Percentiles rank a stretch among this genome's conserved stretches.
phyloP scores from a whole-genome alignment of 176 grass and related monocot species.

The bread wheat (Triticum aestivum) region DNA sequence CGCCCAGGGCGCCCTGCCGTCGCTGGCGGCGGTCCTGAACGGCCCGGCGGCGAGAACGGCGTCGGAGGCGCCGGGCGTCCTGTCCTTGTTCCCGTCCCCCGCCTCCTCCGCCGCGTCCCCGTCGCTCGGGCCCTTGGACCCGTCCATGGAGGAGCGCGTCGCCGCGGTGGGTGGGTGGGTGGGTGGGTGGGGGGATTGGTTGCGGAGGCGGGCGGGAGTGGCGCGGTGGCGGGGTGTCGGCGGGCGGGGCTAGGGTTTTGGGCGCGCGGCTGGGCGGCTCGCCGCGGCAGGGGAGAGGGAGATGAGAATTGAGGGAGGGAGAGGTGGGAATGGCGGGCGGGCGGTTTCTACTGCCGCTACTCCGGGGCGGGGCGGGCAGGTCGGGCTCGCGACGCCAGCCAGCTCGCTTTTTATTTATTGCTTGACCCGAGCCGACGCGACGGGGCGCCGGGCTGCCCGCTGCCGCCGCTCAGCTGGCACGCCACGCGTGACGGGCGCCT shows the following conservation, averaged over 20 bases:
- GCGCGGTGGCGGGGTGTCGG: constrained; percentile 9
- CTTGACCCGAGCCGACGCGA: background rate
- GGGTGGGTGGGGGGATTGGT: constrained; percentile 18
- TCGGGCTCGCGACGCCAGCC: background rate
- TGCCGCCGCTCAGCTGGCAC: background rate
- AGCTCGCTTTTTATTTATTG: background rate
- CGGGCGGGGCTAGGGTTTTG: constrained; percentile 39
- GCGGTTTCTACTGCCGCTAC: constrained; percentile 5
- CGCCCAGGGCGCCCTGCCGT: constrained; percentile 45
- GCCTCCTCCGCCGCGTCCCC: constrained; percentile 50
- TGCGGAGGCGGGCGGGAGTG: constrained; percentile 37
- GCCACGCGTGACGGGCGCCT: background rate
- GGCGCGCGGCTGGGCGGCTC: background rate
- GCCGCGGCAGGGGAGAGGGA: background rate
- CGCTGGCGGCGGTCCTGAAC: constrained; percentile 43
- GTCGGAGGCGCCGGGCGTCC: constrained; percentile 5
- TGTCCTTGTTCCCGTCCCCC: constrained; percentile 64
- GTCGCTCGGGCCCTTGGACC: constrained; percentile 34
- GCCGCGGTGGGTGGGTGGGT: too few species aligned
- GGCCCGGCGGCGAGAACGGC: background rate
- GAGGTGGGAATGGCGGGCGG: background rate
- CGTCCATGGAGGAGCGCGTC: constrained; percentile 51
- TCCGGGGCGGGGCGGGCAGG: background rate
- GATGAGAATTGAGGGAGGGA: background rate
- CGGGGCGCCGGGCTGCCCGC: background rate